Base-by-base conservation (phyloP, 2,329 filamentous ascomycete species). In the Ambrosiella cleistominuta region DNA sequence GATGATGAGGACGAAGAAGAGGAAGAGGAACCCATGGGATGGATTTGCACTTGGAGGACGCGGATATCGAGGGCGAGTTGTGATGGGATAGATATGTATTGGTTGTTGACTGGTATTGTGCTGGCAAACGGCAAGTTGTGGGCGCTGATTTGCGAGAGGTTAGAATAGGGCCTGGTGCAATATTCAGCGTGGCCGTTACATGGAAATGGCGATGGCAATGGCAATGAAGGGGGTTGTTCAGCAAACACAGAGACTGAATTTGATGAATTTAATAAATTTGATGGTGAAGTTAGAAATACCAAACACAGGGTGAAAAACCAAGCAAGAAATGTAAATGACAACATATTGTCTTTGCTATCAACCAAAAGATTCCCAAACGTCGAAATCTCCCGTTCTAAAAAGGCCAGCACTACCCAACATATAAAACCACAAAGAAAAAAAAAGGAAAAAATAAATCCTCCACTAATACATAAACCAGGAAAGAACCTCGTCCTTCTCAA, bases 71-170 rank as follows among this genome's bases (percentile, higher is more conserved):
- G 70, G 56, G 78, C 68, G 8, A 86, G 72, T 65, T 85, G 82
- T 1, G 70, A 69, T 27, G 74, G 74, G 27, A 82, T 75, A 4
- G 75, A 73, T 55, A 80, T 71, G 61, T 78, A 76, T 65, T 86
- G 82, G 67, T 84, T 83, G 61, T 82, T 69, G 59, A 73, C 68
- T 1, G 73, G 72, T 7, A 74, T 64, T 55, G 71, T 63, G 45
- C 82, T 80, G 45, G 82, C 75, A 64, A 86, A 86, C 42, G 80
- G 75, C 12, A 76, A 78, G 69, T 86, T 76, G 69, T 86, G 83
- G 6, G 82, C 74, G 27, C 81, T 83, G 15, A 82, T 69, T 60
- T 78, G 76, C n/a, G 77, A 77, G 57, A 84, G 67, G 42, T 81
- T 74, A 61, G 79, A 78, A 69, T 83, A 85, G 47, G 66, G 68